Base-by-base conservation (phyloP, 805 yeast species). In the Wickerhamomyces silvicola region DNA sequence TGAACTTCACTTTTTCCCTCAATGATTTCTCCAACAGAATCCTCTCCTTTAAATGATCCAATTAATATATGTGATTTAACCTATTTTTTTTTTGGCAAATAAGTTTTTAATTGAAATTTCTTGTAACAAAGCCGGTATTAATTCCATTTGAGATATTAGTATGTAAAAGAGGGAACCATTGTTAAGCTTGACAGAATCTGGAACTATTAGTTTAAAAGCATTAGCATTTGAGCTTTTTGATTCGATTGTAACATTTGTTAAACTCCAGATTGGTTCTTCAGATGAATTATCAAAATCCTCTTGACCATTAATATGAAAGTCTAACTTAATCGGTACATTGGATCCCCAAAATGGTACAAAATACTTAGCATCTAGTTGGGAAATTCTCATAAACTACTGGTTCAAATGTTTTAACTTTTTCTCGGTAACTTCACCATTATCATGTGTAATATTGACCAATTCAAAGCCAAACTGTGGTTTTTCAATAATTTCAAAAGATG, bases 131-230 rank as follows among this genome's bases (percentile, higher is more conserved):
- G 32, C 9, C 42, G 11, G 31, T 30, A 17, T 33, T 24, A 24
- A 42, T 42, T 21, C 41, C 45, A 13, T 41, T 42, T 16, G 46
- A 40, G 18, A 57, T 37, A 24, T 40, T 44, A 5, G 58, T 34
- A 27, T 62, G 66, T 18, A 59, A 52, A 42, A 61, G 3, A 63
- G 24, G 10, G 64, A 47, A 2, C 60, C 64, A 38, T 60, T 59
- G 23, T 42, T 27, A 18, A 35, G 32, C 19, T 36, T 45, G 29
- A 51, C 46, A 10, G 46, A 38, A 8, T 49, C 45, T 14, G 47
- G 36, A 3, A 42, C 31, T 4, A 27, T 10, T 2, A 45, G 18
- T 7, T 36, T 29, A 22, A 42, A 28, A 16, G 41, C 39, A 18
- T 28, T 16, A 1, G 42, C 31, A 6, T 29, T 31, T 25, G 40